Conservation (phyloP, 1,284 basidiomycete genomes). For the Earliella scabrosa region DNA sequence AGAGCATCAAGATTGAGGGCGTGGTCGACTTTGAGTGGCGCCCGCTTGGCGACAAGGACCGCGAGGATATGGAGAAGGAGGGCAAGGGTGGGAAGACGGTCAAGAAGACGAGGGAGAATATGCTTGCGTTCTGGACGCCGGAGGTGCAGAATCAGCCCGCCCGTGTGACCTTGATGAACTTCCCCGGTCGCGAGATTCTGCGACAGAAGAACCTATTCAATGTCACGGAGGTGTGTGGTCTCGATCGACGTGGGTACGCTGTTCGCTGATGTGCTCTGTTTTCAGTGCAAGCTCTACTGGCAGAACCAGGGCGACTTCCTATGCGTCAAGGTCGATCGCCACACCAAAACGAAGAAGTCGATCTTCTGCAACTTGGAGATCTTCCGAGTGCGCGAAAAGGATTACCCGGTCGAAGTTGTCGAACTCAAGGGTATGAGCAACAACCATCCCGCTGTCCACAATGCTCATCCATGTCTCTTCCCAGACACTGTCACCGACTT, state of each 20-base stretch:
- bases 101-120: conserved; percentile 85
- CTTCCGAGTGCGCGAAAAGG: conserved; percentile 97
- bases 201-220: conserved; percentile 99
- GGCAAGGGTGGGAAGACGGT: conserved; percentile 35
- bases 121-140: conserved; percentile 98
- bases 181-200: conserved; percentile 86
- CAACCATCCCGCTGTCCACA: background rate
- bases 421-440: conserved; percentile 83
- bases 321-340: conserved; percentile 99
- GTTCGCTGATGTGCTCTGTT: background rate
- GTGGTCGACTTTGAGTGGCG: conserved; percentile 99
- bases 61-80: conserved; percentile 72
- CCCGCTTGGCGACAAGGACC: conserved; percentile 90
- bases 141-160: conserved; percentile 98
- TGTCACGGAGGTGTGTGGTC: conserved; percentile 82
- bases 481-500: conserved; percentile 95
- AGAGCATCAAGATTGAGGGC: conserved; percentile 97
- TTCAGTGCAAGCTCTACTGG: conserved; percentile 97
- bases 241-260: background rate
- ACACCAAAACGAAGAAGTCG: conserved; percentile 99
- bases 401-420: conserved; percentile 97
- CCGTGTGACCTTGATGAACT: conserved; percentile 89
- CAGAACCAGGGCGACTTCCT: conserved; percentile 99
- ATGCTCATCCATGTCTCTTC: background rate
- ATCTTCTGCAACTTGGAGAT: conserved; percentile 99